Evolutionary conservation across 345 rosid genomes (phyloP).

Genomic region (Hirschfeldia incana): DNA sequence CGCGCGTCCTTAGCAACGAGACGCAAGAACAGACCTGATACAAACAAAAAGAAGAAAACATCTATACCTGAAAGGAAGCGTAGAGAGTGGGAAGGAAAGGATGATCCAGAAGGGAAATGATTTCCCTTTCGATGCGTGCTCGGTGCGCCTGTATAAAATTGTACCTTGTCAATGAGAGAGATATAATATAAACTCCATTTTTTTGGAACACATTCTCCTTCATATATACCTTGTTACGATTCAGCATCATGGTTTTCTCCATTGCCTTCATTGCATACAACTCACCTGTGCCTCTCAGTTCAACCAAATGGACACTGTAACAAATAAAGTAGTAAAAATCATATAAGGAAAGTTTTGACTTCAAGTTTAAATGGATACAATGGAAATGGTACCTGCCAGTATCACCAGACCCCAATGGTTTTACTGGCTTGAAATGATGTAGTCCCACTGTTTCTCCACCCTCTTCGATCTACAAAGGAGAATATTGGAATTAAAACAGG

Average conservation of each 20-base stretch:
- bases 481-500: slow-evolving; percentile 10
- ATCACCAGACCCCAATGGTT: slow-evolving; percentile 95
- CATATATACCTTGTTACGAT: slow-evolving; percentile 74
- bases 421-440: slow-evolving; percentile 89
- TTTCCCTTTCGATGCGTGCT: slow-evolving; percentile 93
- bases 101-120: slow-evolving; percentile 85
- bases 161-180: slow-evolving; percentile 39
- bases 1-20: slow-evolving; percentile 12
- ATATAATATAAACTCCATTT: slow-evolving; percentile 13
- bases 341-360: not conserved
- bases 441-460: slow-evolving; percentile 72
- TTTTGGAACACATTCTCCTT: slow-evolving; percentile 14
- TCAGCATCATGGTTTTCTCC: slow-evolving; percentile 87
- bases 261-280: slow-evolving; percentile 96
- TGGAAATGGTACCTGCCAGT: slow-evolving; percentile 75
- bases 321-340: not conserved
- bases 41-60: not conserved
- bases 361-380: slow-evolving; percentile 4
- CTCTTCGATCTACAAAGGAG: slow-evolving; percentile 59
- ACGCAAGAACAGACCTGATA: not conserved
- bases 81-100: slow-evolving; percentile 94
- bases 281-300: slow-evolving; percentile 70
- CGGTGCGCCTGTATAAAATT: slow-evolving; percentile 73
- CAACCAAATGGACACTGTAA: slow-evolving; percentile 87
- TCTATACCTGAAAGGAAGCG: slow-evolving; percentile 80